phyloP scores from a whole-genome alignment of 2,329 filamentous ascomycete genomes.

The Rosellinia necatrix region DNA sequence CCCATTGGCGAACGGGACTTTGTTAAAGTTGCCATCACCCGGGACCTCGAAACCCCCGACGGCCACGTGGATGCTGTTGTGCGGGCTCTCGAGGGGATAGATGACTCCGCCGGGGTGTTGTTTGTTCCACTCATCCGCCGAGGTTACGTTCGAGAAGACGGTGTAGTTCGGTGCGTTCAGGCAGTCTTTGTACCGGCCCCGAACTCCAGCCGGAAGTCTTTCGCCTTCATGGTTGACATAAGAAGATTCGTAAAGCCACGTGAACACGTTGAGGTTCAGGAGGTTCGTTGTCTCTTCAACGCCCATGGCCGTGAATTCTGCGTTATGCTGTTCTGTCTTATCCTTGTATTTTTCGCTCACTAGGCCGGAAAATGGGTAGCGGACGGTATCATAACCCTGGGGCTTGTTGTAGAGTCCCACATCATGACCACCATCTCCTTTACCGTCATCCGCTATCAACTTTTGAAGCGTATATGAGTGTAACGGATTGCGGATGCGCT shows the following conservation, averaged over 20 bases:
- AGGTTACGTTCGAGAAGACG: conserved; percentile 15
- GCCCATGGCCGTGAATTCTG: background rate
- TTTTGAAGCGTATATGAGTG: conserved; percentile 11
- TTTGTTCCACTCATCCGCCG: conserved; percentile 9
- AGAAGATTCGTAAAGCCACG: conserved; percentile 4
- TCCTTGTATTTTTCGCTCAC: background rate
- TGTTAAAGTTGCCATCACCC: conserved; percentile 3
- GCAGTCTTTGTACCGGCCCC: conserved; percentile 2
- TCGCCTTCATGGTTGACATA: background rate
- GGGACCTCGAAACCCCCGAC: conserved; percentile 13
- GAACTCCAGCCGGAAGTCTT: background rate
- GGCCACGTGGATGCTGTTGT: conserved; percentile 15
- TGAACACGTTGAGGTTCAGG: conserved; percentile 2
- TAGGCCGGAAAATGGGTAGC: conserved; percentile 12
- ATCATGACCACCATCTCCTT: conserved; percentile 5
- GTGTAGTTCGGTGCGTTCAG: conserved; percentile 17
- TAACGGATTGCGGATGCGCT: conserved; percentile 9
- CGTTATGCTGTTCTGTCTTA: conserved; percentile 3
- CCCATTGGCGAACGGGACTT: conserved; percentile 13
- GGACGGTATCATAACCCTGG: conserved; percentile 6
- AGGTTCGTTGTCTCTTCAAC: background rate
- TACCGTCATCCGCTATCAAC: conserved; percentile 1
- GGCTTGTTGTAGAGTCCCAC: conserved; percentile 11
- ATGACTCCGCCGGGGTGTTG: background rate
- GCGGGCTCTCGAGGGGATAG: conserved; percentile 5